A percentile compares a stretch with the other conserved stretches of the same genome.
These are phyloP conservation scores for Angophora floribunda DNA, from an alignment of 345 rosid species.

Conservation along the genomic window DNA sequence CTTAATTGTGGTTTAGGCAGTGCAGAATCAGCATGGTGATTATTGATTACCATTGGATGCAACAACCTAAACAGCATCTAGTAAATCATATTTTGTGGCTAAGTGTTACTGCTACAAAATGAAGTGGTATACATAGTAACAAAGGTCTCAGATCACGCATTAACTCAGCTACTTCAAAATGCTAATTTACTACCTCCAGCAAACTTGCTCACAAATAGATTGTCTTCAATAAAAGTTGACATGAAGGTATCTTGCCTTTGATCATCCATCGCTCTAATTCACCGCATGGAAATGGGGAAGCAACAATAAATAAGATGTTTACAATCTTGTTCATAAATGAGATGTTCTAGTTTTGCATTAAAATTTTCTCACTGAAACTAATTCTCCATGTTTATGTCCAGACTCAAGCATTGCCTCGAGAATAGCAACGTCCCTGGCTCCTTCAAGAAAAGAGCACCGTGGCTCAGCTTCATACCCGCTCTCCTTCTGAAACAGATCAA, in stretches of 20 bases:
- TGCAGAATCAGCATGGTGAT: neutral
- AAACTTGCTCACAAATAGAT: neutral
- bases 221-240: neutral
- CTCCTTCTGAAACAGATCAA: conserved; percentile 30
- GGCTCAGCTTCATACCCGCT: conserved; percentile 42
- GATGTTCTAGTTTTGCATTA: conserved; percentile 4
- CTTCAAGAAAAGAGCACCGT: conserved; percentile 69
- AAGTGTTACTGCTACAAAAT: neutral
- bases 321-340: neutral
- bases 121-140: neutral
- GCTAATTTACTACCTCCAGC: neutral
- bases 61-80: neutral
- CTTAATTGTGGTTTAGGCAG: neutral
- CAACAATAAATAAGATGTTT: neutral
- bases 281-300: neutral
- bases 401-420: conserved; percentile 96
- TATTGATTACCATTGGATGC: neutral
- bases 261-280: neutral
- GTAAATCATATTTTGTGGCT: neutral
- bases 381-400: conserved; percentile 52
- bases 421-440: conserved; percentile 86
- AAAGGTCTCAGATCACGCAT: neutral
- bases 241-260: neutral
- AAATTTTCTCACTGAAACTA: conserved; percentile 46
- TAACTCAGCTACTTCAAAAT: neutral